Percentiles rank a stretch among this genome's conserved stretches.
Conservation (phyloP, 2,329 filamentous ascomycete species). For the Talaromyces sp. region DNA sequence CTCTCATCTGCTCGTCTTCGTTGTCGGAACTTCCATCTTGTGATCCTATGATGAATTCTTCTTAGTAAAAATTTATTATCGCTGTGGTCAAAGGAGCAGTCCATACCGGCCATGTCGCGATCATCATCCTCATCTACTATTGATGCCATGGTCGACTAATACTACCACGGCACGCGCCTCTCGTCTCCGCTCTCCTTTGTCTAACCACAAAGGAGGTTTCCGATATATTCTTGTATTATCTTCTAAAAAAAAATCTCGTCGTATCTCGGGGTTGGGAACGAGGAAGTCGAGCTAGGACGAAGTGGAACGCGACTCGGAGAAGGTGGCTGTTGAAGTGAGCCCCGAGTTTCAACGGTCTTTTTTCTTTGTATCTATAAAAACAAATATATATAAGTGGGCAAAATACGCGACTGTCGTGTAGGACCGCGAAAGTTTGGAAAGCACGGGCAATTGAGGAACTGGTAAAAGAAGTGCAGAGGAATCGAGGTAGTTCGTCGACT, state of each 20-base stretch:
- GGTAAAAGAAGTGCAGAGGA: background rate
- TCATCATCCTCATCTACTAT: slow-evolving; percentile 21
- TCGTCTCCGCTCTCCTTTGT: background rate
- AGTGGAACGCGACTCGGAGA: background rate
- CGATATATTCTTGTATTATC: background rate
- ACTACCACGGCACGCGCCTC: background rate
- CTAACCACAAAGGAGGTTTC: background rate
- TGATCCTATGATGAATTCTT: slow-evolving; percentile 26
- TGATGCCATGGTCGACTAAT: slow-evolving; percentile 22
- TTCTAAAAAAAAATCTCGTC: background rate
- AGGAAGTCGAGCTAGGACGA: background rate
- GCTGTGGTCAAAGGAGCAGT: background rate
- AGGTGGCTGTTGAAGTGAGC: background rate
- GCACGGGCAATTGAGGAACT: background rate
- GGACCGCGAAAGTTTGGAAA: background rate
- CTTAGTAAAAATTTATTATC: background rate
- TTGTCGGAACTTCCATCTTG: slow-evolving; percentile 46
- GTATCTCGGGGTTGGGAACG: background rate
- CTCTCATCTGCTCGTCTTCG: slow-evolving; percentile 42
- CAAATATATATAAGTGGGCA: background rate
- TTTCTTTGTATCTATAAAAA: background rate
- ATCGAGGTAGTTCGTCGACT: background rate
- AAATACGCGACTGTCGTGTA: background rate
- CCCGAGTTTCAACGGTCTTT: background rate
- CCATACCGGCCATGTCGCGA: slow-evolving; percentile 12